Percentiles rank a stretch among this genome's conserved stretches.
These are phyloP conservation scores for Luffa acutangula DNA, from an alignment of 306 rosid genomes.

Conservation along the genomic window DNA sequence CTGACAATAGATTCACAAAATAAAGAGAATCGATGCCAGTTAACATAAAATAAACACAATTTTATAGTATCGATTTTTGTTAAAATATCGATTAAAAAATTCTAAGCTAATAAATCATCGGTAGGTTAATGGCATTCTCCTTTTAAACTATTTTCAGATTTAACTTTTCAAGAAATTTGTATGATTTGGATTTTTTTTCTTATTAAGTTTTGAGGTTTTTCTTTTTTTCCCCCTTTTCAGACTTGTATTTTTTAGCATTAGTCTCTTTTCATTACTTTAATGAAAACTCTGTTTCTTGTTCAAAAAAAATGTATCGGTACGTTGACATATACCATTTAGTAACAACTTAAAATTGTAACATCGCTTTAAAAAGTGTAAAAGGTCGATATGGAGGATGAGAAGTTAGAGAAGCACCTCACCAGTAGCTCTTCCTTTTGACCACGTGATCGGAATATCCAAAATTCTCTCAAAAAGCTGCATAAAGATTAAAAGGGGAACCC, in stretches of 20 bases:
- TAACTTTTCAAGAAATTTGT: neutral
- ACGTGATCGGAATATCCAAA: slow-evolving; percentile 69
- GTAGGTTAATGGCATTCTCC: neutral
- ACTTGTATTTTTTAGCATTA: neutral
- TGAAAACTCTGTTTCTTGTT: neutral
- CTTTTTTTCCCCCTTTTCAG: neutral
- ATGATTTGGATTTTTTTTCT: neutral
- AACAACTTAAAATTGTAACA: neutral
- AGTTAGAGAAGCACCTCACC: slow-evolving; percentile 88
- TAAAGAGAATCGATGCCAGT: neutral
- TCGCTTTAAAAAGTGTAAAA: neutral
- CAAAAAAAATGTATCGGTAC: neutral
- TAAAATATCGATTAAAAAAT: neutral
- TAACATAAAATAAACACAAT: neutral
- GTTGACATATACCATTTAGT: neutral
- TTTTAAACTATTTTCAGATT: neutral
- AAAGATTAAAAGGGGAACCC: slow-evolving; percentile 18
- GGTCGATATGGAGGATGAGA: neutral
- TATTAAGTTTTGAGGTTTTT: neutral
- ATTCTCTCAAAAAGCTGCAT: slow-evolving; percentile 92
- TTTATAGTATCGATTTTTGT: neutral
- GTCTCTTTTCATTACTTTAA: neutral
- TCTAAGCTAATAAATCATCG: neutral
- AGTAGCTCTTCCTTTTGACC: slow-evolving; percentile 82
- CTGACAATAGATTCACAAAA: slow-evolving; percentile 27